Evolutionary conservation across 176 grass and related monocot genomes (phyloP), one percentile per base, ranked within the genome.

Genomic region (Musa acuminata): DNA sequence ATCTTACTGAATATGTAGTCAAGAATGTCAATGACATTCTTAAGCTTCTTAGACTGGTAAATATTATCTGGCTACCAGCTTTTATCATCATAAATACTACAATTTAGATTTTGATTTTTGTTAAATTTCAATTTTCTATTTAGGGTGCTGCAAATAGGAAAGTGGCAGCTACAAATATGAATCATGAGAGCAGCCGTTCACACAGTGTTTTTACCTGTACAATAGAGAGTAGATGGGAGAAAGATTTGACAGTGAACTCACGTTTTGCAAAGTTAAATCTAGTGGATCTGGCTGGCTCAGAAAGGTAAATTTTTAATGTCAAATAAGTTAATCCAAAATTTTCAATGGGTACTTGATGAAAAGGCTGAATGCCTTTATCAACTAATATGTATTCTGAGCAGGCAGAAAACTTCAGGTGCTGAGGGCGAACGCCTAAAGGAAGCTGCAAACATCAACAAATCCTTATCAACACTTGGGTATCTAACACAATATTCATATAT

Each of bases 351-450:
- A 69, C 78, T 59, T 89, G 21, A 65, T 65, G 62, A 1, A 11
- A 63, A 63, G 17, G 1, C 23, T 13, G 22, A 65, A 1, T 1
- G 29, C 17, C 20, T 50, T 70, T 19, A n/a, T 50, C 13, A 13
- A 19, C 67, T 70, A 50, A 50, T 70, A 35, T n/a, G 22, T 10
- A 17, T n/a, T 29, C 13, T 70, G 35, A 51, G 21, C 67, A 96
- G 93, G 87, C 89, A 96, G 85, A 96, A 92, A 88, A 92, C 87
- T 79, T 96, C 93, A 62, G 93, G 89, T 64, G 89, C 89, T 54
- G 93, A 92, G 83, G 93, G 93, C 81, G 93, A 96, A 72, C 89
- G 93, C 16, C 80, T 96, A 80, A 96, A 96, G 84, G 93, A 96
- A 90, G 93, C 93, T 73, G 87, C 93, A 78, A 96, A 90, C 71